Percentiles rank a stretch among this genome's conserved stretches.
Evolutionary conservation across 1,284 basidiomycete species (phyloP).

Genomic region (Rhizopogon parksii): DNA sequence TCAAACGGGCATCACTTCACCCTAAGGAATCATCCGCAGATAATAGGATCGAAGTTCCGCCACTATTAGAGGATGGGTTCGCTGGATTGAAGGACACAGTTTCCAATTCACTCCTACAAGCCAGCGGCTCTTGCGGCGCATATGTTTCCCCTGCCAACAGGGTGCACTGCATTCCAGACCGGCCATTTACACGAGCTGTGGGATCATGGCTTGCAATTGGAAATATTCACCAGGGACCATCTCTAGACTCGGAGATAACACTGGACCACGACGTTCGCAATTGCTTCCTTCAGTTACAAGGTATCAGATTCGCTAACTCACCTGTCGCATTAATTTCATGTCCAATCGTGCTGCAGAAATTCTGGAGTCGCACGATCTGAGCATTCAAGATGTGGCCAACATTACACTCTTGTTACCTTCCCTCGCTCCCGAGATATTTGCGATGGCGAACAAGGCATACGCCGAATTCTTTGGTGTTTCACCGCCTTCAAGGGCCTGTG

Average conservation of each 20-base stretch:
- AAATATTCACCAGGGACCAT: constrained; percentile 37
- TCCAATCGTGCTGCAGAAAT: constrained; percentile 33
- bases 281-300: constrained; percentile 54
- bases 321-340: background rate
- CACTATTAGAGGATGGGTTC: constrained; percentile 44
- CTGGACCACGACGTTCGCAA: constrained; percentile 56
- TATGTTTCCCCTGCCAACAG: background rate
- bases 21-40: constrained; percentile 35
- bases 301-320: constrained; percentile 30
- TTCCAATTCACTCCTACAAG: background rate
- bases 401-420: constrained; percentile 82
- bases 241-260: constrained; percentile 15
- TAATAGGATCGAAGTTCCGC: constrained; percentile 35
- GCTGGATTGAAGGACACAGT: background rate
- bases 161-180: background rate
- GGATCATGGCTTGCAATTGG: constrained; percentile 53
- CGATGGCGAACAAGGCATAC: constrained; percentile 74
- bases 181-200: constrained; percentile 19
- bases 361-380: constrained; percentile 37
- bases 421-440: constrained; percentile 63
- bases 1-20: constrained; percentile 61
- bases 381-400: constrained; percentile 60
- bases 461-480: constrained; percentile 79
- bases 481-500: constrained; percentile 90
- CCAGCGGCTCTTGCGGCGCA: background rate